Percentiles rank a stretch among this genome's conserved stretches.
phyloP scores from a whole-genome alignment of 345 rosid genomes.

The Conringia planisiliqua region DNA sequence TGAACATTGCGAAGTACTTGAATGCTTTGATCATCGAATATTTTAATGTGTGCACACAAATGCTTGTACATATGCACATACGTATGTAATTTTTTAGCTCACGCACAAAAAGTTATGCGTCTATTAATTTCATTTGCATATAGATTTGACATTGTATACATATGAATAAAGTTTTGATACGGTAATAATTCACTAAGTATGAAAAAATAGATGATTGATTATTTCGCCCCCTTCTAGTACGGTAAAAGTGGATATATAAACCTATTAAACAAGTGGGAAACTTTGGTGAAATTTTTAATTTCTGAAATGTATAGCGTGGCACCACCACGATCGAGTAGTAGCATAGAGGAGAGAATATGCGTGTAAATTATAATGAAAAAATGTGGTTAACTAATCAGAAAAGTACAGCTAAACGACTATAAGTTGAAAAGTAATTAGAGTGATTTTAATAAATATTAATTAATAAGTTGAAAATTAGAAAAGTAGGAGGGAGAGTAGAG shows the following conservation, averaged over 20 bases:
- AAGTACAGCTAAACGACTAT: too few species aligned
- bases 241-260: conserved; percentile 10
- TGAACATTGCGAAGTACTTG: neutral
- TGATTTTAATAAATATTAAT: too few species aligned
- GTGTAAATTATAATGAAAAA: neutral
- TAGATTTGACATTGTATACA: neutral
- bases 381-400: neutral
- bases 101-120: neutral
- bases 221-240: neutral
- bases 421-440: too few species aligned
- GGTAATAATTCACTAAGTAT: neutral
- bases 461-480: too few species aligned
- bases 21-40: neutral
- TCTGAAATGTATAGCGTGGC: neutral
- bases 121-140: neutral
- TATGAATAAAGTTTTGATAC: neutral
- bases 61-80: neutral
- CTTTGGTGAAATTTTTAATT: neutral
- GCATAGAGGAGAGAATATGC: conserved; percentile 29
- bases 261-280: conserved; percentile 16
- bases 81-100: neutral
- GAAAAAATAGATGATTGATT: neutral
- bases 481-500: too few species aligned
- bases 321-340: conserved; percentile 22
- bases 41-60: neutral